Percentiles rank a stretch among this genome's conserved stretches.
phyloP scores from a whole-genome alignment of 2,329 filamentous ascomycete genomes.

The Trichoderma sp. region DNA sequence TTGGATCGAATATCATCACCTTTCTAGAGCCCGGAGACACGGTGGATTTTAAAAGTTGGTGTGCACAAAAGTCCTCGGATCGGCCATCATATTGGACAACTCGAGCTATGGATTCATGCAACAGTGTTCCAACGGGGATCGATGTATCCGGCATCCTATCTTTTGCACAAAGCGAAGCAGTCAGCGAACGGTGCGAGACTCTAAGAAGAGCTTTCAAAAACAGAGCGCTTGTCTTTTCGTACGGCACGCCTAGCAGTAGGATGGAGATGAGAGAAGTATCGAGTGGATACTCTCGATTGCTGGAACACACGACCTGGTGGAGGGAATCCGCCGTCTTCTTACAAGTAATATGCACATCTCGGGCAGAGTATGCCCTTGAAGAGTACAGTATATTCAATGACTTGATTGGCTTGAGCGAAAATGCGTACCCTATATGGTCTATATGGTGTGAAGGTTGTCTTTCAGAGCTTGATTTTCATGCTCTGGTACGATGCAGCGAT shows the following conservation, averaged over 20 bases:
- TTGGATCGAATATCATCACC: constrained; percentile 86
- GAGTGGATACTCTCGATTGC: constrained; percentile 86
- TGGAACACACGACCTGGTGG: constrained; percentile 88
- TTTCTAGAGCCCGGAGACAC: constrained; percentile 96
- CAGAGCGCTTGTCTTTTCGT: constrained; percentile 90
- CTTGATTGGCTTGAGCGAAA: constrained; percentile 78
- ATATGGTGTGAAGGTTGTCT: constrained; percentile 87
- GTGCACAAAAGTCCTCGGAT: constrained; percentile 74
- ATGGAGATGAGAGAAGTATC: constrained; percentile 90
- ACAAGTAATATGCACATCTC: constrained; percentile 85
- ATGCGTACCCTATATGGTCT: constrained; percentile 53
- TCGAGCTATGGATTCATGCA: constrained; percentile 66
- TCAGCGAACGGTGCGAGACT: constrained; percentile 69
- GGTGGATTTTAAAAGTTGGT: constrained; percentile 89
- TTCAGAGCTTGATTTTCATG: constrained; percentile 85
- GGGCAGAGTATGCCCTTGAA: constrained; percentile 74
- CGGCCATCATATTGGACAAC: constrained; percentile 80
- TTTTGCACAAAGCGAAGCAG: constrained; percentile 69
- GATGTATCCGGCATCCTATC: constrained; percentile 77
- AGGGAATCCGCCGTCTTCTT: constrained; percentile 86
- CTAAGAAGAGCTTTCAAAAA: constrained; percentile 75
- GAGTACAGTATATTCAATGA: constrained; percentile 86
- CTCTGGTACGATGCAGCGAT: constrained; percentile 83
- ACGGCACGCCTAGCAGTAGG: constrained; percentile 85
- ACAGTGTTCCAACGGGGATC: constrained; percentile 57